Base-by-base conservation (phyloP, 495 filamentous ascomycete species). In the Extremus antarcticus region DNA sequence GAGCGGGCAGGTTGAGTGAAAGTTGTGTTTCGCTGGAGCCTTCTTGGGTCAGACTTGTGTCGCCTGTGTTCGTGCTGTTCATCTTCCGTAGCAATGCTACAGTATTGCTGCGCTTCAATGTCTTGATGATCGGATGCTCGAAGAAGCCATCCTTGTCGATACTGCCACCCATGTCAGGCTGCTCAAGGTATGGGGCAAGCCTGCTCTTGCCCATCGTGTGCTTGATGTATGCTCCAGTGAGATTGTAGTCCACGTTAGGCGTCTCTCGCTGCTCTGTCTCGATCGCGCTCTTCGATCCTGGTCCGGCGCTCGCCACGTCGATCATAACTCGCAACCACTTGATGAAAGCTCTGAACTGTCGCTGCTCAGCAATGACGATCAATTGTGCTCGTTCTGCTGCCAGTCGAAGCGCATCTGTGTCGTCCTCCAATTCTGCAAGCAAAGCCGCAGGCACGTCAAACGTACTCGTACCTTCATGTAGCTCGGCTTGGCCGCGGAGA, bases 291-390 rank as follows among this genome's bases (percentile, higher is more conserved):
- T 74, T 70, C 17, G 66, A 65, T 0, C 68, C 65, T 3, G 72
- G 69, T 9, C 73, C 75, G 1, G 76, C 72, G 3, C 71, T 38
- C 13, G 46, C 55, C 38, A 72, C 72, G 57, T 94, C 86, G 50
- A 97, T 91, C 62, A 92, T 85, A 56, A 90, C 76, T 4, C 82
- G 80, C 38, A 98, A 76, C 92, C 91, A 98, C 50, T 75, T 73
- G 0, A 86, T 87, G 67, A 97, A 98, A 3, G 79, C 76, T 8
- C 71, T 60, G 63, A 95, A 98, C 46, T 89, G 77, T 19, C 81
- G 75, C 25, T 92, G 72, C 66, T 98, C 92, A 45, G 86, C 80
- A 62, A 85, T 84, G 23, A 86, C 78, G 43, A 78, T 67, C 10
- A 81, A 74, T 16, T 95, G 75, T 16, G 92, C 80, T 38, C 81